phyloP scores from a whole-genome alignment of 306 rosid genomes.

The Senna tora region DNA sequence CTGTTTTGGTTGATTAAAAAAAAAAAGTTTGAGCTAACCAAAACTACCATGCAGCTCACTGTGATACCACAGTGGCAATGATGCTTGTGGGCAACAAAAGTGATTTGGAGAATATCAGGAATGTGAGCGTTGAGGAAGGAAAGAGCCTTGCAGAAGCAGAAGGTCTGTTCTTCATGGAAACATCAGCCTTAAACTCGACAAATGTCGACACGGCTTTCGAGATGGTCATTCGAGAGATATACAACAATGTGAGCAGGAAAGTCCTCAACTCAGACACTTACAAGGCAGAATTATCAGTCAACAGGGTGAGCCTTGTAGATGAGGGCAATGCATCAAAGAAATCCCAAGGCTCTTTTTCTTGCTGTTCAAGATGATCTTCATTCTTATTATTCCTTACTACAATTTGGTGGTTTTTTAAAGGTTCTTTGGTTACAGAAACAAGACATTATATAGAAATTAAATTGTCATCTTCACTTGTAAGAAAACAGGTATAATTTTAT shows the following conservation, averaged over 20 bases:
- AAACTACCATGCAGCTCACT: slow-evolving; percentile 60
- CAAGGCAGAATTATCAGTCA: slow-evolving; percentile 71
- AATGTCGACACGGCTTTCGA: slow-evolving; percentile 68
- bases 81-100: slow-evolving; percentile 75
- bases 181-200: slow-evolving; percentile 71
- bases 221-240: slow-evolving; percentile 65
- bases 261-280: slow-evolving; percentile 69
- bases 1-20: no score
- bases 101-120: slow-evolving; percentile 66
- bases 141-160: slow-evolving; percentile 69
- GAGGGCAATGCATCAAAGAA: slow-evolving; percentile 55
- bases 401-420: slow-evolving; percentile 36
- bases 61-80: slow-evolving; percentile 67
- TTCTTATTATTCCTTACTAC: slow-evolving; percentile 22
- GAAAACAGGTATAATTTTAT: slow-evolving; percentile 8
- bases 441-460: slow-evolving; percentile 43
- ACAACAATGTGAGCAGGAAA: slow-evolving; percentile 70
- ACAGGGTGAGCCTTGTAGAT: slow-evolving; percentile 68
- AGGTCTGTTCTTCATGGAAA: slow-evolving; percentile 76
- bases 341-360: slow-evolving; percentile 46
- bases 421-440: slow-evolving; percentile 26
- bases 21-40: slow-evolving; percentile 20
- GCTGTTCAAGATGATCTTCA: slow-evolving; percentile 62
- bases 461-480: slow-evolving; percentile 32
- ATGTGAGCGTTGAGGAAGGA: slow-evolving; percentile 67